Evolutionary conservation across 768 basidiomycete genomes (phyloP).

Genomic region (Rhizopogon salebrosus): DNA sequence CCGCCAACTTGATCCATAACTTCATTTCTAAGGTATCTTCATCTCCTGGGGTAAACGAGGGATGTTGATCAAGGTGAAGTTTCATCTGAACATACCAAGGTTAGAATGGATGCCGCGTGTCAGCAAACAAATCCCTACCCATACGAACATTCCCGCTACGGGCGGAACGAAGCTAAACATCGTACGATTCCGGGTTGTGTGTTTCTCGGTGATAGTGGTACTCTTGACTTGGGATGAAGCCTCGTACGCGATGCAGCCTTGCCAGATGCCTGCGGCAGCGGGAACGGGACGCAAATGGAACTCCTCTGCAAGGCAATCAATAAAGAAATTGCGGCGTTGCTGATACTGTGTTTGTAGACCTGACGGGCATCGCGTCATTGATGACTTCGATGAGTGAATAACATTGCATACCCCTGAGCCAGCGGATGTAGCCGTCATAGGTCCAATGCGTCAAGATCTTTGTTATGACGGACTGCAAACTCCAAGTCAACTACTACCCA

Average conservation of each 20-base stretch:
- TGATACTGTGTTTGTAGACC: conserved; percentile 53
- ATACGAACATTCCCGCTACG: conserved; percentile 79
- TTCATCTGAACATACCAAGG: conserved; percentile 38
- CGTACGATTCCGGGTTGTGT: conserved; percentile 18
- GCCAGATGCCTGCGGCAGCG: conserved; percentile 22
- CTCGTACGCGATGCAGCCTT: conserved; percentile 38
- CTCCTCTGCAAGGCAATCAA: conserved; percentile 58
- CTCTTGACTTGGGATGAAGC: conserved; percentile 34
- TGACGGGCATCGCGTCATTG: conserved; percentile 11
- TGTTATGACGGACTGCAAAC: conserved; percentile 45
- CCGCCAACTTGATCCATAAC: conserved; percentile 56
- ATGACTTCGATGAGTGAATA: neutral
- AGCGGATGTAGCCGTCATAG: conserved; percentile 66
- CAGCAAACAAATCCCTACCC: conserved; percentile 36
- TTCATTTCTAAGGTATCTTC: conserved; percentile 46
- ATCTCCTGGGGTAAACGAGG: conserved; percentile 33
- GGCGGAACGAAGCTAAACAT: conserved; percentile 73
- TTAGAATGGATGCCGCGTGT: neutral
- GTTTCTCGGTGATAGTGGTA: conserved; percentile 37
- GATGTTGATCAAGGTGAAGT: conserved; percentile 57
- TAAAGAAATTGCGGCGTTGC: conserved; percentile 52
- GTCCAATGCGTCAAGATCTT: conserved; percentile 64
- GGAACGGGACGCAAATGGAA: conserved; percentile 50
- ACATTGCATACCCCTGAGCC: conserved; percentile 55
- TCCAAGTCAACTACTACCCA: neutral